These are phyloP conservation scores for Parmelia sp. DNA, from an alignment of 495 filamentous ascomycete species.

Conservation along the genomic window DNA sequence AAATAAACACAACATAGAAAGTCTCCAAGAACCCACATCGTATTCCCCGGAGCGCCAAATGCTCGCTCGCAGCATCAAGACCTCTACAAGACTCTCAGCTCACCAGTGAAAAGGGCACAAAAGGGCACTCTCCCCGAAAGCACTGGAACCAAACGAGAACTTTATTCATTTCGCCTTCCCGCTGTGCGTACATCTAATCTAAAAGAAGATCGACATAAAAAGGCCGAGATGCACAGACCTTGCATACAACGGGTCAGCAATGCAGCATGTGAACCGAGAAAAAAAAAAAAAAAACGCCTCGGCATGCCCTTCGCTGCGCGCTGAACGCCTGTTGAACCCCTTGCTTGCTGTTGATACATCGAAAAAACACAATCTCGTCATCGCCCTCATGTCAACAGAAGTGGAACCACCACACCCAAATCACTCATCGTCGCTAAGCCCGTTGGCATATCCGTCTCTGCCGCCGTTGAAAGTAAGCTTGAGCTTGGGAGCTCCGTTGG, in stretches of 20 bases:
- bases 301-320: background rate
- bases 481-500: slow-evolving; percentile 51
- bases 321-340: background rate
- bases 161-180: background rate
- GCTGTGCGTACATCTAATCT: background rate
- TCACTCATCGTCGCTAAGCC: slow-evolving; percentile 21
- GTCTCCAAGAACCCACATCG: too few species aligned
- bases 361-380: slow-evolving; percentile 9
- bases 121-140: too few species aligned
- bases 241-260: background rate
- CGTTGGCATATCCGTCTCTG: slow-evolving; percentile 38
- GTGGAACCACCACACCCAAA: background rate
- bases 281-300: too few species aligned
- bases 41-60: too few species aligned
- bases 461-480: slow-evolving; percentile 52
- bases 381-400: background rate
- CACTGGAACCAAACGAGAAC: too few species aligned
- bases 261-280: too few species aligned
- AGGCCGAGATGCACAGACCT: background rate
- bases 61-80: too few species aligned
- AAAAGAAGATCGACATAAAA: too few species aligned
- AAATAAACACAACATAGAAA: too few species aligned
- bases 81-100: too few species aligned
- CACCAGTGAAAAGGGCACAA: too few species aligned
- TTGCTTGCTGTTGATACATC: slow-evolving; percentile 15